Base-by-base conservation (phyloP, 768 basidiomycete genomes). In the Lactarius quietus region DNA sequence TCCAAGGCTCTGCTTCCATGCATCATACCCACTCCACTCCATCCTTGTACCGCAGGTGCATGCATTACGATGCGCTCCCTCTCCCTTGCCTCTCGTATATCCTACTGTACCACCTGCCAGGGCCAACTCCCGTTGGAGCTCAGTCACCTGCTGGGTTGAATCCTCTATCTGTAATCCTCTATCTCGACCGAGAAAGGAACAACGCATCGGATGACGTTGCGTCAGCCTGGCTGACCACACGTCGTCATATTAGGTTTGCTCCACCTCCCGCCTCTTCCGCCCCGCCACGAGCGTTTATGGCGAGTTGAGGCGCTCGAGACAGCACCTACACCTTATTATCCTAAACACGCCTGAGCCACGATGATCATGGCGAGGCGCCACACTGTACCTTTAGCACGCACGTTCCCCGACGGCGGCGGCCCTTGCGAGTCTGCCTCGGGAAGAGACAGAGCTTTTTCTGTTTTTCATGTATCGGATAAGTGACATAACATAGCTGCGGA, bases 161-260 rank as follows among this genome's bases (percentile, higher is more conserved):
- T 33, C 20, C 35, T 43, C 29, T 29, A 59, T 29, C 45, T 48
- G 45, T 48, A 33, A 33, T 33, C 4, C 33, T 33, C 33, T 33
- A 33, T 33, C 23, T 48, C 33, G 28, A 36, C 3, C 23, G 35
- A 14, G 39, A 18, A 45, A 35, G 14, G 33, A 15, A 45, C 33
- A 43, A 63, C 55, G 51, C 38, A 59, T 53, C 51, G 20, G 12
- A 64, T 64, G 63, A 64, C 54, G 54, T 51, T 48, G n/a, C n/a
- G 23, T 48, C 6, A 26, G 14, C 23, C 17, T 17, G 20, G 20
- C 36, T 28, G 20, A 29, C 9, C 53, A 17, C 61, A 63, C 31
- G 18, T 39, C 39, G 43, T 61, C 63, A 61, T 57, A 65, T 65
- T 52, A 61, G 64, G 64, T 45, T 56, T 17, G 17, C 52, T 64